These are phyloP conservation scores for Plasmodium chabaudi DNA, from an alignment of 169 alveolate genomes.

Conservation along the genomic window DNA sequence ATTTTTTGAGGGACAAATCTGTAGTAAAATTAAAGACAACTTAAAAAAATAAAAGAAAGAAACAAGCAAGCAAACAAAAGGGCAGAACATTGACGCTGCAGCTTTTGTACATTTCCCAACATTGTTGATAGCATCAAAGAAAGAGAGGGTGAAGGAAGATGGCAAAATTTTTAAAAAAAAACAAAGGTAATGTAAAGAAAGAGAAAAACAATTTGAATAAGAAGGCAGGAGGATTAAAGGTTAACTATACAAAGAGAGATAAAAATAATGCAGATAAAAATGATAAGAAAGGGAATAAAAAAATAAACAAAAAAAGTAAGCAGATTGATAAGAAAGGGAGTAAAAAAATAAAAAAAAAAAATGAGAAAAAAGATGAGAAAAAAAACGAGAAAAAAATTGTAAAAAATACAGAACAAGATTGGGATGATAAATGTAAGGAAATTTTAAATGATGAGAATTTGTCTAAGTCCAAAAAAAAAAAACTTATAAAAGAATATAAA, in stretches of 20 bases:
- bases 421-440: constrained; percentile 33
- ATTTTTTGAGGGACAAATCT: too few relatives aligned
- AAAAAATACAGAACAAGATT: background rate
- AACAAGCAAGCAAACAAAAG: too few relatives aligned
- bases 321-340: background rate
- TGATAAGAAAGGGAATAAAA: background rate
- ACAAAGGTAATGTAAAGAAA: background rate
- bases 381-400: background rate
- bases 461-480: constrained; percentile 68
- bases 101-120: background rate
- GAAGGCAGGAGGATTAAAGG: constrained; percentile 1
- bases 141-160: background rate
- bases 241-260: constrained; percentile 1
- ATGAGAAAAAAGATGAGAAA: background rate
- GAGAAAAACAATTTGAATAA: background rate
- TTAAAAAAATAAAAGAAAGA: too few relatives aligned
- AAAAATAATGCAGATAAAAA: background rate
- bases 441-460: constrained; percentile 70
- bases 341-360: background rate
- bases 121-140: background rate
- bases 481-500: constrained; percentile 58
- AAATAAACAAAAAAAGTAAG: background rate
- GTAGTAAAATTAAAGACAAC: too few relatives aligned
- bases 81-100: too few relatives aligned
- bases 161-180: background rate